Percentiles rank a stretch among this genome's conserved stretches.
Evolutionary conservation across 495 filamentous ascomycete genomes (phyloP).

Genomic region (Mytilinidion resinicola): DNA sequence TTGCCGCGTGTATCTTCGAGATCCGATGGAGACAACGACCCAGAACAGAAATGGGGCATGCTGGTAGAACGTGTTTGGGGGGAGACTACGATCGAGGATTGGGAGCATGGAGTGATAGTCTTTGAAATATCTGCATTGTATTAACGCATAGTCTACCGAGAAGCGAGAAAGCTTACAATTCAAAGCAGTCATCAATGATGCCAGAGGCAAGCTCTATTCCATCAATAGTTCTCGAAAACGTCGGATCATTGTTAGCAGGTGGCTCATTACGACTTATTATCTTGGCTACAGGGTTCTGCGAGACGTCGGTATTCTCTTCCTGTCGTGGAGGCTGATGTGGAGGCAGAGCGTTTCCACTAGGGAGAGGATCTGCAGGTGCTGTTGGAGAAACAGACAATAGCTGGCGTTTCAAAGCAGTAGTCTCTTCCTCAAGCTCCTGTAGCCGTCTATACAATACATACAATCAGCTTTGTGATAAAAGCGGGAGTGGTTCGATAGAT

Average conservation of each 20-base stretch:
- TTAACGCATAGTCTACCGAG: background rate
- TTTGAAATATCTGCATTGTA: slow-evolving; percentile 3
- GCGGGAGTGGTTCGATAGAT: background rate
- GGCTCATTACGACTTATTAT: background rate
- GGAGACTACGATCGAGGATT: background rate
- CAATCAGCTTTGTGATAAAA: background rate
- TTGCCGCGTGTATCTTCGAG: slow-evolving; percentile 1
- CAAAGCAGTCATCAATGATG: slow-evolving; percentile 5
- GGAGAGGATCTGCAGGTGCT: background rate
- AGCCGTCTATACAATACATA: background rate
- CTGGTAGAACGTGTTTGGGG: slow-evolving; percentile 4
- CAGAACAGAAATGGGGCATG: slow-evolving; percentile 1
- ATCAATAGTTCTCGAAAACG: slow-evolving; percentile 1
- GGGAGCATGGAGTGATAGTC: slow-evolving; percentile 6
- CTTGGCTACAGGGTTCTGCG: background rate
- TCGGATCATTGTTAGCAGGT: background rate
- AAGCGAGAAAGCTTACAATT: slow-evolving; percentile 1
- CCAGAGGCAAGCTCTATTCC: slow-evolving; percentile 1
- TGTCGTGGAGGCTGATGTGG: background rate
- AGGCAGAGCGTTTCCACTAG: background rate
- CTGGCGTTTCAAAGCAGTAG: slow-evolving; percentile 1
- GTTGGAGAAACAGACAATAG: background rate
- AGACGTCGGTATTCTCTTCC: background rate
- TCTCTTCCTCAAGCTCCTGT: slow-evolving; percentile 8
- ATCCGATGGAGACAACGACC: slow-evolving; percentile 6